These are phyloP conservation scores for Tuber indicum DNA, from an alignment of 495 filamentous ascomycete genomes.

Conservation along the genomic window DNA sequence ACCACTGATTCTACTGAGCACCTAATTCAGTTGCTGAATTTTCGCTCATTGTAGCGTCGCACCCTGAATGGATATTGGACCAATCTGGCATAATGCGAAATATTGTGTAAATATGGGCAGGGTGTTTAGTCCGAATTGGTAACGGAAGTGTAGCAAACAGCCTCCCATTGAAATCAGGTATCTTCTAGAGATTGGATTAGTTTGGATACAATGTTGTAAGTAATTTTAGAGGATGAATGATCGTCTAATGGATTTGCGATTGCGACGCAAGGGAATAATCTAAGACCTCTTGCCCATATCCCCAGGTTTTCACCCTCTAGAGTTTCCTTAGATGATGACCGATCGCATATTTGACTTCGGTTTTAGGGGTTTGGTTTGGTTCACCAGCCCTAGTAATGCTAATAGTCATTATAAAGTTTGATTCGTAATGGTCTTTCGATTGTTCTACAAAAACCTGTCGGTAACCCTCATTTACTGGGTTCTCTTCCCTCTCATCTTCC, in stretches of 20 bases:
- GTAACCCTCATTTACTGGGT: slow-evolving; percentile 24
- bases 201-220: background rate
- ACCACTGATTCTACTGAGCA: slow-evolving; percentile 44
- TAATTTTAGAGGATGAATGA: background rate
- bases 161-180: slow-evolving; percentile 19
- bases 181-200: slow-evolving; percentile 15
- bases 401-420: slow-evolving; percentile 28
- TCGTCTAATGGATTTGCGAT: slow-evolving; percentile 43
- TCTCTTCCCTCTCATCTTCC: background rate
- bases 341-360: slow-evolving; percentile 21
- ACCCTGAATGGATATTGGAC: slow-evolving; percentile 45
- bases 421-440: slow-evolving; percentile 17
- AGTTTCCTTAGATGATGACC: slow-evolving; percentile 23
- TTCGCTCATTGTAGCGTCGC: slow-evolving; percentile 34
- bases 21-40: slow-evolving; percentile 33
- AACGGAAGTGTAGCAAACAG: slow-evolving; percentile 46
- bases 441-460: slow-evolving; percentile 28
- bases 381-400: slow-evolving; percentile 5
- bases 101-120: slow-evolving; percentile 46
- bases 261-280: slow-evolving; percentile 46
- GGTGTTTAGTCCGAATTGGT: slow-evolving; percentile 43
- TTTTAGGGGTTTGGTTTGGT: background rate
- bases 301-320: slow-evolving; percentile 26
- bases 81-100: slow-evolving; percentile 45
- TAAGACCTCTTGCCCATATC: slow-evolving; percentile 42